Conservation (phyloP, 139 green algal genomes). For the Astrephomene gubernaculifera region DNA sequence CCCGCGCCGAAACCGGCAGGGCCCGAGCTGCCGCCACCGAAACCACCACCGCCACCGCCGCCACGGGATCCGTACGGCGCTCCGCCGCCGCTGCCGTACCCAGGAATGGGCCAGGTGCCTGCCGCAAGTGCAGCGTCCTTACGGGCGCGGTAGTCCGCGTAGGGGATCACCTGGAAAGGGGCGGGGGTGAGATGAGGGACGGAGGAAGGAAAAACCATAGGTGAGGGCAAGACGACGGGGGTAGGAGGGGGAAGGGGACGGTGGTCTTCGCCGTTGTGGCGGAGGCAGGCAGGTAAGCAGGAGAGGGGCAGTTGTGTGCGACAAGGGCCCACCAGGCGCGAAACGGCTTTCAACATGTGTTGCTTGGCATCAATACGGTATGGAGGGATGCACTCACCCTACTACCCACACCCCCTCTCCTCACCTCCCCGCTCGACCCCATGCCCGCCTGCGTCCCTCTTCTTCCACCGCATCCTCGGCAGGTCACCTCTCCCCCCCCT, state of each 20-base stretch:
- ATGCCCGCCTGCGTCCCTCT: too few species aligned
- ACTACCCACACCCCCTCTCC: background rate
- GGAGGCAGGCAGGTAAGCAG: too few species aligned
- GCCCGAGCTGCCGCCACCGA: background rate
- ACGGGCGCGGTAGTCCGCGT: conserved; percentile 4
- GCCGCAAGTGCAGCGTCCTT: conserved; percentile 15
- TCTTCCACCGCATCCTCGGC: background rate
- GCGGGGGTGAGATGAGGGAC: too few species aligned
- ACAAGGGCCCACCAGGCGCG: too few species aligned
- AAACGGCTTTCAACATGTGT: too few species aligned
- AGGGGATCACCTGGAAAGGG: conserved; percentile 1
- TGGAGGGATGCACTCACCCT: background rate
- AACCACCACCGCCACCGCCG: background rate
- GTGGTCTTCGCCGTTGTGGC: too few species aligned
- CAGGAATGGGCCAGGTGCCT: conserved; percentile 18
- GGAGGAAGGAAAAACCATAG: too few species aligned
- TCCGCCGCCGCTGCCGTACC: background rate
- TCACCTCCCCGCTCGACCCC: background rate
- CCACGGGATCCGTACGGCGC: too few species aligned
- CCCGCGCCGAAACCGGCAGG: too few species aligned
- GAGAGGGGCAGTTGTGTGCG: too few species aligned
- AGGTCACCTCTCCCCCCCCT: background rate
- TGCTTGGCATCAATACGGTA: too few species aligned
- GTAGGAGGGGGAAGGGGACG: background rate
- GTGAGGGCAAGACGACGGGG: background rate